Evolutionary conservation across 305 asterid genomes (phyloP).

Genomic region (Fraxinus latifolia): DNA sequence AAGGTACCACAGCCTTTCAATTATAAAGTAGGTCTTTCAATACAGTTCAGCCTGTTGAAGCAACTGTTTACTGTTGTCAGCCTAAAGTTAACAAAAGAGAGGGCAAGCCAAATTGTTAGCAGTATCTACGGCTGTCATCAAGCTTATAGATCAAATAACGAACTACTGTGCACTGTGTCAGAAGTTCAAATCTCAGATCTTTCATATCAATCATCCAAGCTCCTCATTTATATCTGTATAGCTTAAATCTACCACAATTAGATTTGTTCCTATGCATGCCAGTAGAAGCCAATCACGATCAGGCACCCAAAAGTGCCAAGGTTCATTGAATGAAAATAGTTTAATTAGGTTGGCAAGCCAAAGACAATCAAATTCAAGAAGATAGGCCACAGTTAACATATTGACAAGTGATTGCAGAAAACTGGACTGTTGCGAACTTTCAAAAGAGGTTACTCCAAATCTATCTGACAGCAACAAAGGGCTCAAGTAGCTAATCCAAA

Average conservation of each 20-base stretch:
- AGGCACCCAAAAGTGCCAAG: neutral
- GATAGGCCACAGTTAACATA: neutral
- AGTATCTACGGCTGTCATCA: neutral
- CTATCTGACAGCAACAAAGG: neutral
- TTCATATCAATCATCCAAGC: neutral
- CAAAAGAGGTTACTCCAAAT: neutral
- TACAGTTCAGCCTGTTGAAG: neutral
- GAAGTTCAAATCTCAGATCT: neutral
- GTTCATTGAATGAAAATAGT: neutral
- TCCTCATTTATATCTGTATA: neutral
- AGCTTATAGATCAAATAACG: neutral
- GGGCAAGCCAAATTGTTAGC: neutral
- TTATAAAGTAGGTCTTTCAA: neutral
- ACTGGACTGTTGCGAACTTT: neutral
- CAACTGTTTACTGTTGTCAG: neutral
- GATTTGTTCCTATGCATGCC: neutral
- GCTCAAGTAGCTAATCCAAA: neutral
- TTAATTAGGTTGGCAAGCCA: neutral
- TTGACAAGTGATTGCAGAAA: neutral
- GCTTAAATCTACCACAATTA: neutral
- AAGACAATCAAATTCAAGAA: neutral
- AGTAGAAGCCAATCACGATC: neutral
- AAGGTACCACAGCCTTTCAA: neutral
- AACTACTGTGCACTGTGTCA: neutral
- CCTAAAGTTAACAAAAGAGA: neutral